Evolutionary conservation across 371 early-diverging fungal species (phyloP), one percentile per base, ranked within the genome.

Genomic region (Cokeromyces recurvatus): DNA sequence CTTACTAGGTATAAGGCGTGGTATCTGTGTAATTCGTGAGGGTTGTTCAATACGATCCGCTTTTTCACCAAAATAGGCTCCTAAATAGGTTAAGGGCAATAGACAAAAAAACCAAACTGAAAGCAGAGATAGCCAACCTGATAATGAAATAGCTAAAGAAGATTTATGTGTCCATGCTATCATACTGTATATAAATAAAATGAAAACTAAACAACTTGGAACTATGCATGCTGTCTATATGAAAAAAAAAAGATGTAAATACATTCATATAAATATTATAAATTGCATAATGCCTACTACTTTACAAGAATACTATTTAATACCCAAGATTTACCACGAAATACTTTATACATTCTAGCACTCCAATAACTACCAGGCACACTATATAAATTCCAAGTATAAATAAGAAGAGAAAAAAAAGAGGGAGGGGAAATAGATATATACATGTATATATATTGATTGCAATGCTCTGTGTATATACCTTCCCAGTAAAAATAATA

Each of bases 281-380:
- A n/a, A n/a, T n/a, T n/a, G n/a, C n/a, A n/a, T 3, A 19, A 32
- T 21, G 16, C 0, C 8, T 16, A 16, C 3, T 10, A 10, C 17
- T 54, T 51, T 68, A 66, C 73, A 53, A 74, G 42, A 16, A 57
- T 25, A 20, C 70, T 61, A 45, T 74, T 70, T 23, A 74, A 48
- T 21, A 65, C 38, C 74, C 74, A 74, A 2, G 74, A 65, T 41
- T 56, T 62, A 5, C 74, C 74, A 11, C 68, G 55, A 32, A 74
- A 74, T 2, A 66, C 60, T 38, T 70, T 74, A 38, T 74, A 70
- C 2, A 74, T 42, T 23, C 68, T 55, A 4, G 70, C 68, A 46
- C 70, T 66, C 38, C 54, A 61, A 43, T 66, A 74, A 12, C 74
- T 69, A 32, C 57, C 74, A 16, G 66, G 34, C 11, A 45, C 17